These are phyloP conservation scores for Akanthomyces muscarius DNA, from an alignment of 2,329 filamentous ascomycete genomes.

Conservation along the genomic window DNA sequence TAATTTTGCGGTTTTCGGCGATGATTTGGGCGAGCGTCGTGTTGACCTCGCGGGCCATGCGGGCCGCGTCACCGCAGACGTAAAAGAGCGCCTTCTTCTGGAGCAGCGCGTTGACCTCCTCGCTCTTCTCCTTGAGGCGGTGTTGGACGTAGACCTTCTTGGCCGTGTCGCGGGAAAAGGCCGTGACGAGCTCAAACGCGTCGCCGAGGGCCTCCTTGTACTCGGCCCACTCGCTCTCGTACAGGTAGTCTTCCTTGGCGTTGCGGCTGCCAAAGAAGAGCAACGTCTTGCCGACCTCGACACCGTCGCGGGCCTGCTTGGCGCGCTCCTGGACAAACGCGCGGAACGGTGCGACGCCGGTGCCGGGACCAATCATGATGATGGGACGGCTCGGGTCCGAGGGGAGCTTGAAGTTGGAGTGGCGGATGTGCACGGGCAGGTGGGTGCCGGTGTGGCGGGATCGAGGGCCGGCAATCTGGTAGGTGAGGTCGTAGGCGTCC, in stretches of 20 bases:
- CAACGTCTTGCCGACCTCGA: conserved; percentile 79
- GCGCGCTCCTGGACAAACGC: conserved; percentile 93
- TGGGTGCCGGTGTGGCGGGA: conserved; percentile 97
- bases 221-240: conserved; percentile 87
- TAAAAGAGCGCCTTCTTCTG: conserved; percentile 91
- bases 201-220: conserved; percentile 81
- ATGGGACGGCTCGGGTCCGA: conserved; percentile 91
- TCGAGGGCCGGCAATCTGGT: conserved; percentile 81
- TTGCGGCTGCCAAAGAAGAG: conserved; percentile 96
- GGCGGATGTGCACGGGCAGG: conserved; percentile 90
- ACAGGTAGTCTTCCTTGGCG: conserved; percentile 84
- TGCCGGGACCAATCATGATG: conserved; percentile 94
- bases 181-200: conserved; percentile 84
- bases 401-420: conserved; percentile 98
- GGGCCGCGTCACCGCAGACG: conserved; percentile 94
- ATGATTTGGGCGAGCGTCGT: conserved; percentile 82
- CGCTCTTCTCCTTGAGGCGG: conserved; percentile 74
- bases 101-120: conserved; percentile 83
- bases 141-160: conserved; percentile 98
- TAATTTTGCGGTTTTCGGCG: conserved; percentile 73
- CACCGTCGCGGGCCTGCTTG: conserved; percentile 72
- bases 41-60: conserved; percentile 95
- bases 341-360: conserved; percentile 93
- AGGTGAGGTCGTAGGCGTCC: conserved; percentile 78
- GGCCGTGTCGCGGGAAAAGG: conserved; percentile 84